Percentiles rank a stretch among this genome's conserved stretches.
phyloP scores from a whole-genome alignment of 2,329 filamentous ascomycete species.

The Corinectria fuckeliana region DNA sequence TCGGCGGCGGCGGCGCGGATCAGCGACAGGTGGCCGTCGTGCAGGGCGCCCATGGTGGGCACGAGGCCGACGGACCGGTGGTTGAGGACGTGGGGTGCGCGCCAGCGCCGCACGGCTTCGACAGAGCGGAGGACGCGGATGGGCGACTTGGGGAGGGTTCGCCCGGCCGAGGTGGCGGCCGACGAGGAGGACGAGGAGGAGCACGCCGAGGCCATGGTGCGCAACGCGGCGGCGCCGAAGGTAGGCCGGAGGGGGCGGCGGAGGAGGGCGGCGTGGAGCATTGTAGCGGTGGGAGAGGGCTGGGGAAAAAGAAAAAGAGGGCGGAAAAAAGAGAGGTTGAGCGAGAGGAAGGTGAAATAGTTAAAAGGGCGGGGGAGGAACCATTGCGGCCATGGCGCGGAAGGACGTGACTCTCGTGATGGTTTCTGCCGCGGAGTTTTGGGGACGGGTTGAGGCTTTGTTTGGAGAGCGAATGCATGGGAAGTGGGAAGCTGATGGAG shows the following conservation, averaged over 20 bases:
- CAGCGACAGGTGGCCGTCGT: constrained; percentile 86
- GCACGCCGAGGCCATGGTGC: constrained; percentile 30
- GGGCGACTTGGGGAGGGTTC: constrained; percentile 61
- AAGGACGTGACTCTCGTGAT: constrained; percentile 46
- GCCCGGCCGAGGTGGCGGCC: too few species aligned
- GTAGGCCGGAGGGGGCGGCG: constrained; percentile 1
- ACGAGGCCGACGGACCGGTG: constrained; percentile 83
- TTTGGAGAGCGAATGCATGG: constrained; percentile 7
- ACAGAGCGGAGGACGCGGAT: constrained; percentile 81
- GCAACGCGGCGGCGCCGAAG: constrained; percentile 23
- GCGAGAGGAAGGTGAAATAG: not conserved
- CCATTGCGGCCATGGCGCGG: constrained; percentile 40
- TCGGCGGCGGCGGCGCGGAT: constrained; percentile 84
- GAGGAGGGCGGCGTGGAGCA: constrained; percentile 25
- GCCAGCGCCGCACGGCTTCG: constrained; percentile 71
- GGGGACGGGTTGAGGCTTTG: constrained; percentile 40
- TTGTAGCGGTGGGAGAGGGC: constrained; percentile 8
- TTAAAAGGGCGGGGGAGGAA: constrained; percentile 33
- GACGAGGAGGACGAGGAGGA: constrained; percentile 31
- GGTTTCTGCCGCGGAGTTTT: constrained; percentile 57
- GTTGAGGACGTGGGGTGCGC: constrained; percentile 68
- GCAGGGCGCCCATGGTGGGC: constrained; percentile 97
- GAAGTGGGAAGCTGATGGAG: constrained; percentile 3
- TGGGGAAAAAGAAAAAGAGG: not conserved
- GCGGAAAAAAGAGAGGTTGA: not conserved